Base-by-base conservation (phyloP, 208 protist genomes). In the Crithidia sp. region DNA sequence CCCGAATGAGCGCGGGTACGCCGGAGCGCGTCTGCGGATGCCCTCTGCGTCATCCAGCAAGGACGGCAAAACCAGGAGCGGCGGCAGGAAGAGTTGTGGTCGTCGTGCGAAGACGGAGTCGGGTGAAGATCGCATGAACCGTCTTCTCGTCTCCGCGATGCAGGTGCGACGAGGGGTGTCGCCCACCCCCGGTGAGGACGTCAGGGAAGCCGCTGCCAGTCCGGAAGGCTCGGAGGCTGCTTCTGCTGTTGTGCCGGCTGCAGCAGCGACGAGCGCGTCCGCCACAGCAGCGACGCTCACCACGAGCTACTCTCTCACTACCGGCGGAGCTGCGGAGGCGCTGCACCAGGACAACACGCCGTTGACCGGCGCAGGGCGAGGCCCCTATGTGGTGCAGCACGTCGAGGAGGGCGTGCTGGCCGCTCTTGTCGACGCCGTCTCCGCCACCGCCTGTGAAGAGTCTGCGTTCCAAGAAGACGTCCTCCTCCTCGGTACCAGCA, bases 351-450 rank as follows among this genome's bases (percentile, higher is more conserved):
- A 84, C 77, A 77, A 67, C 28, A 67, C 80, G 8, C 79, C 74
- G n/a, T 64, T 91, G 14, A 89, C 87, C 3, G 74, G 76, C 16
- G 52, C 47, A 40, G 82, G 83, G n/a, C 84, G 67, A 9, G 85
- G 83, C 28, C 85, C 86, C 2, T 91, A 89, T 71, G 76, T 84
- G 14, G 79, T 84, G 76, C 85, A 85, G 44, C 62, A 63, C 19
- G 69, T 96, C 12, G 77, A 87, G 37, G 87, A 94, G 45, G 81
- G 87, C 58, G 85, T 86, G 10, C 72, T 96, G 17, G 76, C 81
- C 37, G 86, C 83, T 16, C 77, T 96, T 40, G 82, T 89, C 36
- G 88, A 94, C 75, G 40, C 80, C 47, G 77, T 93, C 13, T 86
- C 82, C 1, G 87, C 82, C 59, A 85, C 87, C 4, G 65, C 81